Evolutionary conservation across 108 stramenopile genomes (phyloP).

Genomic region (Skeletonema menzelii): DNA sequence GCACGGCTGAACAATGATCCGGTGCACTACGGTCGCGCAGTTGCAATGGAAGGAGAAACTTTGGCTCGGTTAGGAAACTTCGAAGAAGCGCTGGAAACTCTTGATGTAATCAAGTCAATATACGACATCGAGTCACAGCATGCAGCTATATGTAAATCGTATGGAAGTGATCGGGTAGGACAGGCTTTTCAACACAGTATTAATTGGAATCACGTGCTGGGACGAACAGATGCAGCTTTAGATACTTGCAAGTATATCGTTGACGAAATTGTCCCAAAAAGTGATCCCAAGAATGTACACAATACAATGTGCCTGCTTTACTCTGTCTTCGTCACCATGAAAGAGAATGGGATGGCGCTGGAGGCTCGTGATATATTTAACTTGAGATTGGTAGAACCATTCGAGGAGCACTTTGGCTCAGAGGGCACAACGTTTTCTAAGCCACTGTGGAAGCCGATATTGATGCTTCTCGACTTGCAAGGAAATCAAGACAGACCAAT

Average conservation of each 20-base stretch:
- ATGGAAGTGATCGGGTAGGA: constrained; percentile 63
- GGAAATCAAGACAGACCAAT: constrained; percentile 27
- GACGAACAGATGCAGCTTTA: constrained; percentile 45
- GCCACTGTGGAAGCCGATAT: constrained; percentile 55
- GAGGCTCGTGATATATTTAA: constrained; percentile 48
- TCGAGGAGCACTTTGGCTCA: constrained; percentile 47
- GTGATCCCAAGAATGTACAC: constrained; percentile 58
- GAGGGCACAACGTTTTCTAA: constrained; percentile 49
- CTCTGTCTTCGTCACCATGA: constrained; percentile 52
- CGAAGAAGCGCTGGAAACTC: constrained; percentile 53
- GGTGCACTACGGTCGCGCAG: constrained; percentile 59
- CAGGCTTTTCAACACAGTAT: constrained; percentile 55
- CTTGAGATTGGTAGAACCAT: constrained; percentile 42
- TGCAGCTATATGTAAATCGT: constrained; percentile 43
- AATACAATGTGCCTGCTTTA: constrained; percentile 57
- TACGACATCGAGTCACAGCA: constrained; percentile 65
- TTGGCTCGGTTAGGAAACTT: constrained; percentile 49
- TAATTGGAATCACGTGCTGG: constrained; percentile 45
- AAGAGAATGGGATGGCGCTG: constrained; percentile 50
- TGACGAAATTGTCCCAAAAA: constrained; percentile 55
- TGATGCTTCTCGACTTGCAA: constrained; percentile 53
- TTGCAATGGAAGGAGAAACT: constrained; percentile 67
- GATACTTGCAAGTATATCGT: constrained; percentile 51
- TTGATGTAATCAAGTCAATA: constrained; percentile 41
- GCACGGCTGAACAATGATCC: constrained; percentile 57